These are phyloP conservation scores for Neltuma alba DNA, from an alignment of 306 rosid genomes.

Conservation along the genomic window DNA sequence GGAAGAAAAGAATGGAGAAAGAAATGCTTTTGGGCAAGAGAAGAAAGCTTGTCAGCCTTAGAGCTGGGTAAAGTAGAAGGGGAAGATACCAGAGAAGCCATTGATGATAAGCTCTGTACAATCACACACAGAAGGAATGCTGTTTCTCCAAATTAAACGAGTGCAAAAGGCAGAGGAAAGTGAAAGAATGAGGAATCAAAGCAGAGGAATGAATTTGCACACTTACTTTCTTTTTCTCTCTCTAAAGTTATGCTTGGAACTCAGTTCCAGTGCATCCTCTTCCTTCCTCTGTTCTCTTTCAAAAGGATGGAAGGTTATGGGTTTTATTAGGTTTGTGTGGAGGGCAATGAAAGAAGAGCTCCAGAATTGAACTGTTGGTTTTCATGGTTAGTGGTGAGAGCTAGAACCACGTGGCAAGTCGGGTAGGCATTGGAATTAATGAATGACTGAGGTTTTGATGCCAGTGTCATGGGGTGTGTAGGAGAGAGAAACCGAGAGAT, in stretches of 20 bases:
- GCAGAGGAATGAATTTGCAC: constrained; percentile 14
- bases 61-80: constrained; percentile 68
- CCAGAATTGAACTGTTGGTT: constrained; percentile 31
- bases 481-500: not conserved
- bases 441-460: not conserved
- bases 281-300: not conserved
- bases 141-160: not conserved
- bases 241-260: constrained; percentile 20
- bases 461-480: not conserved
- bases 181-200: not conserved
- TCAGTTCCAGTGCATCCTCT: constrained; percentile 27
- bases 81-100: constrained; percentile 86
- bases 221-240: not conserved
- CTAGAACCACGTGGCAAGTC: constrained; percentile 57
- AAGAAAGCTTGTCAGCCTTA: constrained; percentile 67
- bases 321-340: constrained; percentile 23
- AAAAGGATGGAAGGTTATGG: constrained; percentile 6
- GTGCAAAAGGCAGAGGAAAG: not conserved
- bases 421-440: constrained; percentile 22
- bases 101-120: constrained; percentile 43
- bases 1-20: constrained; percentile 93
- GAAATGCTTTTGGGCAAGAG: constrained; percentile 66
- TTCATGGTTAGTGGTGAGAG: constrained; percentile 46
- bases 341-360: not conserved
- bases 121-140: not conserved